phyloP scores from a whole-genome alignment of 1,284 basidiomycete genomes.

The Ceratobasidium sp. region DNA sequence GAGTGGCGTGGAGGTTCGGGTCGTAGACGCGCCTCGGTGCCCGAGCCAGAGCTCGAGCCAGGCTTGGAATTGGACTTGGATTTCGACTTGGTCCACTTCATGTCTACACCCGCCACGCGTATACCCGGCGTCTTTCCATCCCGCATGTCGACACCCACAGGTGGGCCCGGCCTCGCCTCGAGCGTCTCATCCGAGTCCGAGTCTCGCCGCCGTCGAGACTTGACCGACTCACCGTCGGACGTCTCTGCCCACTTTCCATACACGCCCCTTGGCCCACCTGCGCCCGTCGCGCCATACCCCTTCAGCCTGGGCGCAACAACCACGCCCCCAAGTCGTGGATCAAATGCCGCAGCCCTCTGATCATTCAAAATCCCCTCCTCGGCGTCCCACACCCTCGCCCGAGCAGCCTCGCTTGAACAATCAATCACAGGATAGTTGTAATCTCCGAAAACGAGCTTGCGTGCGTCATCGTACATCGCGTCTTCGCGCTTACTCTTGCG shows the following conservation, averaged over 20 bases:
- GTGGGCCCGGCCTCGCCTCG: conserved; percentile 46
- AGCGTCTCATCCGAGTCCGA: conserved; percentile 14
- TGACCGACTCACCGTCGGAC: conserved; percentile 2
- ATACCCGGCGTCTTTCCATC: conserved; percentile 51
- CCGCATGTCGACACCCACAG: conserved; percentile 47
- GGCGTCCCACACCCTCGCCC: conserved; percentile 73
- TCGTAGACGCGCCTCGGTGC: conserved; percentile 10
- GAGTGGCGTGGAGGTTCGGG: conserved; percentile 28
- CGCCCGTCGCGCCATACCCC: conserved; percentile 69
- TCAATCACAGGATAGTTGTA: conserved; percentile 92
- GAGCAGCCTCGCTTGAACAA: conserved; percentile 78
- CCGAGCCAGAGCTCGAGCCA: conserved; percentile 47
- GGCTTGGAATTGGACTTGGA: conserved; percentile 34
- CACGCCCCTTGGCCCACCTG: conserved; percentile 46
- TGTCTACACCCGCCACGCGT: conserved; percentile 56
- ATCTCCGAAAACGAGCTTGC: conserved; percentile 87
- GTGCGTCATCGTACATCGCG: conserved; percentile 74
- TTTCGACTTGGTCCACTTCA: conserved; percentile 62
- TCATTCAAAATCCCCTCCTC: conserved; percentile 75
- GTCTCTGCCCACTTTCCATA: conserved; percentile 46
- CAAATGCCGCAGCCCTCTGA: conserved; percentile 75
- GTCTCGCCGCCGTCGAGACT: background rate
- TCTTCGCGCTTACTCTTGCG: conserved; percentile 70
- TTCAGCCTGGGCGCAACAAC: conserved; percentile 50
- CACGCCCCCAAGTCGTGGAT: conserved; percentile 54